Conservation (phyloP, 768 basidiomycete species). For the Boletus reticuloceps region DNA sequence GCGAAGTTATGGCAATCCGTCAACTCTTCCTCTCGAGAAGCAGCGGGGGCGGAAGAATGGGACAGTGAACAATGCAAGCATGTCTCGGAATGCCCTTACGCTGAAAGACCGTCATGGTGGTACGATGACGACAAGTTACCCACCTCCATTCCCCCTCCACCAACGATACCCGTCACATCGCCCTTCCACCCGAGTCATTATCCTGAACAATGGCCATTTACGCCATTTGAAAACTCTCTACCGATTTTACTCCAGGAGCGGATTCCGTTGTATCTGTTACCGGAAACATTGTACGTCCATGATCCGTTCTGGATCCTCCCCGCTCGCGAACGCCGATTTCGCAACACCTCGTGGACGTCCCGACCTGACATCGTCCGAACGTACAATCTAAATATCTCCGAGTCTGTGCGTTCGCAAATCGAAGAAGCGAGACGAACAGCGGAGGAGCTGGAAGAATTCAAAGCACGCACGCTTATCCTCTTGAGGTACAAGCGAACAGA, state of each 20-base stretch:
- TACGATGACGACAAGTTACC: background rate
- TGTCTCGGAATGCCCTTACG: too few species aligned
- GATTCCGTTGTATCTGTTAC: constrained; percentile 36
- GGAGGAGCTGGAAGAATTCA: constrained; percentile 9
- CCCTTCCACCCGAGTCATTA: constrained; percentile 37
- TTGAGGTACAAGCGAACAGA: constrained; percentile 17
- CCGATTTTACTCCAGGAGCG: constrained; percentile 32
- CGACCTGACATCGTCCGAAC: constrained; percentile 30
- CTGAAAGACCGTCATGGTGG: too few species aligned
- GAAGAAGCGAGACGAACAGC: constrained; percentile 5
- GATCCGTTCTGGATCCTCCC: constrained; percentile 39
- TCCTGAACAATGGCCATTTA: constrained; percentile 40
- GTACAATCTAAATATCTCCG: constrained; percentile 28
- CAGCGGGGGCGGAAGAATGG: too few species aligned
- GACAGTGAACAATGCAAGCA: too few species aligned
- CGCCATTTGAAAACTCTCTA: constrained; percentile 31
- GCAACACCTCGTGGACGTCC: constrained; percentile 25
- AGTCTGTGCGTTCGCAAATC: background rate
- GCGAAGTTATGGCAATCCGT: background rate
- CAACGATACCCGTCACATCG: constrained; percentile 13
- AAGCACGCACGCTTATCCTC: constrained; percentile 18
- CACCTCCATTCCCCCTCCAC: background rate
- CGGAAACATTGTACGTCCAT: constrained; percentile 41
- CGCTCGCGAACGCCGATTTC: background rate
- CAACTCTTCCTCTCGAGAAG: too few species aligned